A percentile compares a stretch with the other conserved stretches of the same genome.
Conservation (phyloP, 192 early-diverging fungal genomes). For the Anaeromyces robustus region DNA sequence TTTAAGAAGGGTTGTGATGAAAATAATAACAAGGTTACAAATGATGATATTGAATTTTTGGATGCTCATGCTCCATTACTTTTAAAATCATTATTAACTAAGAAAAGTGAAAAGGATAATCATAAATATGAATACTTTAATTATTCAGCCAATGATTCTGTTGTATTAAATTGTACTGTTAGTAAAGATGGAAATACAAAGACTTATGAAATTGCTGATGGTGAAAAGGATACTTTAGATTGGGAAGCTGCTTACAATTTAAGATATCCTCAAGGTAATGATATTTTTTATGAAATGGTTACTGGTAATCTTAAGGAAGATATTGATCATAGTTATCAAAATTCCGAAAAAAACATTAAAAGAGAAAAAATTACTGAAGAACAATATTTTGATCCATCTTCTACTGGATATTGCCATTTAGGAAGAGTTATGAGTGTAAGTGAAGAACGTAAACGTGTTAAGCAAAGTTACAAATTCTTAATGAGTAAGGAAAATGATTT, state of each 20-base stretch:
- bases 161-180: not conserved
- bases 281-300: not conserved
- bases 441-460: not conserved
- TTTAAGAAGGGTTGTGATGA: not conserved
- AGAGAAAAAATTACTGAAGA: not conserved
- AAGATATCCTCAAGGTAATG: not conserved
- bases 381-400: not conserved
- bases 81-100: not conserved
- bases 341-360: not conserved
- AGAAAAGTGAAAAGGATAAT: no score
- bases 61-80: not conserved
- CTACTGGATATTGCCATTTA: not conserved
- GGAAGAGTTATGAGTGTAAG: not conserved
- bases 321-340: not conserved
- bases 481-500: not conserved
- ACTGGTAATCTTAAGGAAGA: not conserved
- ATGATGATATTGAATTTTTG: not conserved
- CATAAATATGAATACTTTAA: no score
- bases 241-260: not conserved
- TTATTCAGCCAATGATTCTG: no score
- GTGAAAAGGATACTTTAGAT: not conserved
- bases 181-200: not conserved
- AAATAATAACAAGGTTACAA: not conserved
- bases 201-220: not conserved
- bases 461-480: not conserved